Conservation (phyloP, 2,329 filamentous ascomycete genomes). For the Tolypocladium tropicale region DNA sequence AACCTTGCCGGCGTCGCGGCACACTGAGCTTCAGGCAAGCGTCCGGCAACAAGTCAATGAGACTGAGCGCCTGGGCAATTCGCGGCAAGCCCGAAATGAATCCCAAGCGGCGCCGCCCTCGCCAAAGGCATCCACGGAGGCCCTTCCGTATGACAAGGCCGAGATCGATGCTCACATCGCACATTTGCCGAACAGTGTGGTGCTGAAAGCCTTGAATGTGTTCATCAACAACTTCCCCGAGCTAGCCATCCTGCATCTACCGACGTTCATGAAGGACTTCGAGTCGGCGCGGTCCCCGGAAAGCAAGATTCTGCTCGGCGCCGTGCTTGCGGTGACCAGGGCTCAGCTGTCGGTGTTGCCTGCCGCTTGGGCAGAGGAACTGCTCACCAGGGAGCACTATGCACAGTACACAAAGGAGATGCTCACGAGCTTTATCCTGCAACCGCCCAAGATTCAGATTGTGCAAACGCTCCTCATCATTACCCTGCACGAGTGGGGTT, state of each 20-base stretch:
- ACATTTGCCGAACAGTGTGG: constrained; percentile 11
- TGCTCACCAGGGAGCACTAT: constrained; percentile 21
- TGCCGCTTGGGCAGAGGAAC: constrained; percentile 15
- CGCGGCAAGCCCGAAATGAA: neutral
- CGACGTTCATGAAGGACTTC: constrained; percentile 17
- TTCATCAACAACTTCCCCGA: constrained; percentile 25
- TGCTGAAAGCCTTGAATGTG: constrained; percentile 20
- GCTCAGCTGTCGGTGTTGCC: constrained; percentile 19
- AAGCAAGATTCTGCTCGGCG: constrained; percentile 17
- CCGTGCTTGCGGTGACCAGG: constrained; percentile 18
- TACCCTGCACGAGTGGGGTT: constrained; percentile 30
- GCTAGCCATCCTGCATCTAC: constrained; percentile 21
- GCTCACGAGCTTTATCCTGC: constrained; percentile 14
- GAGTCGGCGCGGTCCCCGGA: constrained; percentile 10
- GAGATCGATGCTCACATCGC: constrained; percentile 14
- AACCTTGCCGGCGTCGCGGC: neutral
- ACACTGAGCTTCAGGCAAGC: neutral
- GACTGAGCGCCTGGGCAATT: neutral
- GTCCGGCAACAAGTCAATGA: neutral
- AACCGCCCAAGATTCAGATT: constrained; percentile 19
- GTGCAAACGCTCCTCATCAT: constrained; percentile 29
- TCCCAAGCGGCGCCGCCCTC: neutral
- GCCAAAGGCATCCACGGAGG: neutral
- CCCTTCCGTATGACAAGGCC: neutral
- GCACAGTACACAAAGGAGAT: constrained; percentile 16